Percentiles rank a stretch among this genome's conserved stretches.
Evolutionary conservation across 176 grass and related monocot species (phyloP).

Genomic region (Saccharum officinarum): DNA sequence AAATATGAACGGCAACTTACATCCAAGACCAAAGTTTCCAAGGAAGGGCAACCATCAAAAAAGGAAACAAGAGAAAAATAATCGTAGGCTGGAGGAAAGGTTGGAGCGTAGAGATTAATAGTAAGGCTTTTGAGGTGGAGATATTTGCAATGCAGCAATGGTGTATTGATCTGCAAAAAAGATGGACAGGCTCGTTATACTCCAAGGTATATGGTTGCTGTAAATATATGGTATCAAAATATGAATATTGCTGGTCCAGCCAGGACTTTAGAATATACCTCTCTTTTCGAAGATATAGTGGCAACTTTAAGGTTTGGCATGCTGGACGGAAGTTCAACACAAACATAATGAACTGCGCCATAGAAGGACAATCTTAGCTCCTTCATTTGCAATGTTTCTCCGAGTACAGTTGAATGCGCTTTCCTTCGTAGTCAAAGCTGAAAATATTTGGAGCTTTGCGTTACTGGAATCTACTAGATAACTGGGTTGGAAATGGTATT

Average conservation of each 20-base stretch:
- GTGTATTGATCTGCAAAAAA: neutral
- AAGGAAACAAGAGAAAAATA: neutral
- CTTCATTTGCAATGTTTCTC: neutral
- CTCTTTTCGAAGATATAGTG: neutral
- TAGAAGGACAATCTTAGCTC: neutral
- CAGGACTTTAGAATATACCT: neutral
- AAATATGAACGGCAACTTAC: neutral
- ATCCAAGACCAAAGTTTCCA: neutral
- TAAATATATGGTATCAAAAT: no score
- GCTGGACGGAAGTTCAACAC: constrained; percentile 4
- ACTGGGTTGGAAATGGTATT: no score
- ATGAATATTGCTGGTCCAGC: no score
- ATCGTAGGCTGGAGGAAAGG: neutral
- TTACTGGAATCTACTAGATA: no score
- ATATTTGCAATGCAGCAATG: no score
- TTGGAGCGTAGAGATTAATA: rapidly evolving
- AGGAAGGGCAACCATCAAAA: neutral
- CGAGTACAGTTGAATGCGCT: neutral
- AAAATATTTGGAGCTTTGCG: constrained; percentile 2
- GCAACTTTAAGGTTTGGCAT: constrained; percentile 1
- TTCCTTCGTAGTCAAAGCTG: neutral
- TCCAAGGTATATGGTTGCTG: neutral
- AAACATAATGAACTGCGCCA: neutral
- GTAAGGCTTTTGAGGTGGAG: neutral
- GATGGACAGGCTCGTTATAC: neutral